Conservation (phyloP, 257 asterid species). For the Knoxia roxburghii region DNA sequence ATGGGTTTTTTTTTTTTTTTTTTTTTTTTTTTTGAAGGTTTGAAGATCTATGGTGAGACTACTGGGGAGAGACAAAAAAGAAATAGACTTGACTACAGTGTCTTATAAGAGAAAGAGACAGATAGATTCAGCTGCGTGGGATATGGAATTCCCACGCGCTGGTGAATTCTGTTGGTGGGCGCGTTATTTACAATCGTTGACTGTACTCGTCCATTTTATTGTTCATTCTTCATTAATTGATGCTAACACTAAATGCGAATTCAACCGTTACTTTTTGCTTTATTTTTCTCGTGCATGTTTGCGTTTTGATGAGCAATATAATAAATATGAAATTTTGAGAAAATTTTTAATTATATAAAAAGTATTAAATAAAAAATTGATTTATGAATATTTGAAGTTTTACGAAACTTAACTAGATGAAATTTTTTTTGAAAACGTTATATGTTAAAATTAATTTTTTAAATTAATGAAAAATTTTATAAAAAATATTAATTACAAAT, state of each 20-base stretch:
- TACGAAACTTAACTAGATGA: too few species aligned
- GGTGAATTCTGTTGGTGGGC: background rate
- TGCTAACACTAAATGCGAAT: background rate
- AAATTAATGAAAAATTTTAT: too few species aligned
- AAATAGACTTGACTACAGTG: background rate
- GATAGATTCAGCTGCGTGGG: constrained; percentile 2
- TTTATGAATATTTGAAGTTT: too few species aligned
- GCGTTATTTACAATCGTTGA: background rate
- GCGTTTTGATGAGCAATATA: too few species aligned
- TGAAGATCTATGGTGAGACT: background rate
- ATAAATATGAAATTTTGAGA: too few species aligned
- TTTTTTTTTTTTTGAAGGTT: background rate
- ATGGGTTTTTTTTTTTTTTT: background rate
- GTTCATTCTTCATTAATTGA: background rate
- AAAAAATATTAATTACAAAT: too few species aligned
- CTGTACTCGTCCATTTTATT: background rate
- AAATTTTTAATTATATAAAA: too few species aligned
- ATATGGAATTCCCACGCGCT: constrained; percentile 7
- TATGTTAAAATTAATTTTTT: too few species aligned
- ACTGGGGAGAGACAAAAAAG: constrained; percentile 2
- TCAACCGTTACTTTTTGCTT: background rate
- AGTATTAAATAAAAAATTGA: too few species aligned
- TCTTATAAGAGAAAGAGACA: constrained; percentile 4
- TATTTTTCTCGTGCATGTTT: too few species aligned
- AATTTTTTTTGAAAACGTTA: too few species aligned